Evolutionary conservation across 495 filamentous ascomycete genomes (phyloP).

Genomic region (Umbilicaria muhlenbergii): DNA sequence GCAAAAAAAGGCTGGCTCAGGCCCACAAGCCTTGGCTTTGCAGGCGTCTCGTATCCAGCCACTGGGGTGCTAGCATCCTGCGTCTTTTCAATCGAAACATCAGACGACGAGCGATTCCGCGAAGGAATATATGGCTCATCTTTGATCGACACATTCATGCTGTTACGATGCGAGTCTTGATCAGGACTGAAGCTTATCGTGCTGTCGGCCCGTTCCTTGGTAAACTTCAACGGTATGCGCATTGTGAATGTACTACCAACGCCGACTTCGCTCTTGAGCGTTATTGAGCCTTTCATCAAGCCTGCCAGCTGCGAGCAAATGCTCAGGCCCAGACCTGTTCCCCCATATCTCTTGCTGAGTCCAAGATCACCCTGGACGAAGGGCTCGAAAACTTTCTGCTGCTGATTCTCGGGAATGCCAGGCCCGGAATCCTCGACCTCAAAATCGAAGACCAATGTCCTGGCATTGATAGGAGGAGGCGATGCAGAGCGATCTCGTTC

Average conservation of each 20-base stretch:
- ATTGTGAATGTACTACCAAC: constrained; percentile 71
- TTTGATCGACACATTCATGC: constrained; percentile 7
- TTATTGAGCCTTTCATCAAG: constrained; percentile 67
- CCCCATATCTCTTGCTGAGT: constrained; percentile 77
- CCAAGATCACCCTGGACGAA: constrained; percentile 87
- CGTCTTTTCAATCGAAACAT: constrained; percentile 12
- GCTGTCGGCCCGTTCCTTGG: constrained; percentile 47
- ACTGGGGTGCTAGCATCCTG: constrained; percentile 4
- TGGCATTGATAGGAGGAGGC: constrained; percentile 42
- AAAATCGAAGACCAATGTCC: constrained; percentile 59
- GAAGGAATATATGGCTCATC: constrained; percentile 5
- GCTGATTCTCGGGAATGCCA: constrained; percentile 66
- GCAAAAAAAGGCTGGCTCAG: constrained; percentile 79
- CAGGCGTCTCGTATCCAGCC: constrained; percentile 12
- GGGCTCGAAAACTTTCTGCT: constrained; percentile 76
- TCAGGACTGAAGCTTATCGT: constrained; percentile 22
- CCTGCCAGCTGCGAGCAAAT: constrained; percentile 76
- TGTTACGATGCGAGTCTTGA: constrained; percentile 14
- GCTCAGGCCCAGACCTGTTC: constrained; percentile 78
- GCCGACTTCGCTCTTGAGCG: constrained; percentile 55
- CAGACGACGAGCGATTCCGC: constrained; percentile 11
- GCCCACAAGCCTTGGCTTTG: constrained; percentile 61
- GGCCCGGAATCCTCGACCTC: constrained; percentile 82
- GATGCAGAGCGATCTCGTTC: constrained; percentile 38
- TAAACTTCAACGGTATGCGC: constrained; percentile 65